A percentile compares a stretch with the other conserved stretches of the same genome.
Conservation (phyloP, 345 rosid species). For the Durio zibethinus region DNA sequence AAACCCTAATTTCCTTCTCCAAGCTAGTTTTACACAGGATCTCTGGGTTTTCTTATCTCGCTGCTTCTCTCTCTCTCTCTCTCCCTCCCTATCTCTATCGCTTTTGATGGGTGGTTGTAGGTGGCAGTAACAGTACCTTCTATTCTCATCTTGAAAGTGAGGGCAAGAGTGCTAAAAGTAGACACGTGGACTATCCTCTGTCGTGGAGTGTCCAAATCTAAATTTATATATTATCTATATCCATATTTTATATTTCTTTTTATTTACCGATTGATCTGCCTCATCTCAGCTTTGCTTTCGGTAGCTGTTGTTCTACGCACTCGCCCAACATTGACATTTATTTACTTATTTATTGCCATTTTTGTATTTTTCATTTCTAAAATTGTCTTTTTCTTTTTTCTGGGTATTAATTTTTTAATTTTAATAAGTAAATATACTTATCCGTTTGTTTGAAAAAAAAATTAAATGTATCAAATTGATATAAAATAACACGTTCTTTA, state of each 20-base stretch:
- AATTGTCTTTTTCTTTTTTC: too few species aligned
- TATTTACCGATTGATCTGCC: background rate
- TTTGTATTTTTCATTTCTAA: background rate
- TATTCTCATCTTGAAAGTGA: slow-evolving; percentile 26
- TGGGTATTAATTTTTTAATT: too few species aligned
- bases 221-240: too few species aligned
- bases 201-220: slow-evolving; percentile 16
- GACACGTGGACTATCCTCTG: slow-evolving; percentile 29
- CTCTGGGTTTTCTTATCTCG: background rate
- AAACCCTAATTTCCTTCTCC: slow-evolving; percentile 12
- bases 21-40: background rate
- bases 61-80: background rate
- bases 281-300: background rate
- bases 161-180: slow-evolving; percentile 2
- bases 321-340: too few species aligned
- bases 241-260: background rate
- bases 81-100: too few species aligned
- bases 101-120: slow-evolving; percentile 21
- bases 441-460: too few species aligned
- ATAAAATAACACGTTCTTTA: too few species aligned
- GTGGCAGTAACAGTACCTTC: slow-evolving; percentile 23
- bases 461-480: too few species aligned
- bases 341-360: background rate
- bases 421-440: too few species aligned
- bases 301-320: background rate